Conservation (phyloP, 2,329 filamentous ascomycete genomes). For the Fusarium longipes region DNA sequence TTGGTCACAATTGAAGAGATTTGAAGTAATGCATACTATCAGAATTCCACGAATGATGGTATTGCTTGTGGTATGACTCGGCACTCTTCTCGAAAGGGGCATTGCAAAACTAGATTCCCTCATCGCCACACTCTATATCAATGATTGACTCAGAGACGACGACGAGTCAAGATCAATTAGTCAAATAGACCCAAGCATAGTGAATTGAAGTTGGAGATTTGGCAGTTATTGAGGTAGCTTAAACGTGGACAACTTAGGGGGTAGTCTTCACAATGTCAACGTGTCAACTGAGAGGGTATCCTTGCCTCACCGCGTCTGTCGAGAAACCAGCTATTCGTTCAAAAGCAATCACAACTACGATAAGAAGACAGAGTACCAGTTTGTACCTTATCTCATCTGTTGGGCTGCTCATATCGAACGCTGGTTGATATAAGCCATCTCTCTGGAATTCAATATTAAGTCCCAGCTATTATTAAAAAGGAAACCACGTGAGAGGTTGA, state of each 20-base stretch:
- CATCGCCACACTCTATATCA: background rate
- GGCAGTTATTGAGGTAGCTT: background rate
- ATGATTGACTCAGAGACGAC: background rate
- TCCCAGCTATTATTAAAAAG: background rate
- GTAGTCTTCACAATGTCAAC: background rate
- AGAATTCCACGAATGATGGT: background rate
- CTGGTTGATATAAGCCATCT: background rate
- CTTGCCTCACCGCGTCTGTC: background rate
- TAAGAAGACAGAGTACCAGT: background rate
- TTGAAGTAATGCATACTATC: too few relatives aligned
- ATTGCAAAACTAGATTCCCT: background rate
- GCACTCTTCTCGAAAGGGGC: background rate
- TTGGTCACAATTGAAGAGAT: too few relatives aligned
- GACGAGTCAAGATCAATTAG: accelerated
- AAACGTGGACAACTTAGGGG: background rate
- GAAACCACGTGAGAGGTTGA: background rate
- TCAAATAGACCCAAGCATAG: background rate
- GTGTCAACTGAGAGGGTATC: background rate
- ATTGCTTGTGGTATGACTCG: background rate
- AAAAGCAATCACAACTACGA: too few relatives aligned
- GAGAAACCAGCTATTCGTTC: background rate
- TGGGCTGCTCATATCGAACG: background rate
- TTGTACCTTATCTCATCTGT: background rate
- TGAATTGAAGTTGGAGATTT: background rate
- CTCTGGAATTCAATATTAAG: background rate